phyloP scores from a whole-genome alignment of 129 eudicot genomes.

The Lonicera japonica region DNA sequence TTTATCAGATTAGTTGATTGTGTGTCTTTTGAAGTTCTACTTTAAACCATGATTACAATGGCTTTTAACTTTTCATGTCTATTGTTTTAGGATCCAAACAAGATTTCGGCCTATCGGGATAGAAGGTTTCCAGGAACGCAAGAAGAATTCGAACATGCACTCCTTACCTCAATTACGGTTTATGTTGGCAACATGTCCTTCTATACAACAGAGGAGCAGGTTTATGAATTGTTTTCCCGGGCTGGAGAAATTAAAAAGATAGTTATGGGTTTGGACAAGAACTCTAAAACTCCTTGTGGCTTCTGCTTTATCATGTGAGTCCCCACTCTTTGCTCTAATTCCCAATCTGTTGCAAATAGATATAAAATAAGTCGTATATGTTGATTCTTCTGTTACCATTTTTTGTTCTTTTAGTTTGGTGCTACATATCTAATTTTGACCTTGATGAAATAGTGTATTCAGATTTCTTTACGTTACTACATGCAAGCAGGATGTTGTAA shows the following conservation, averaged over 20 bases:
- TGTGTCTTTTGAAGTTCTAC: not conserved
- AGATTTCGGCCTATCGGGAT: constrained; percentile 87
- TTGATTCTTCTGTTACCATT: not conserved
- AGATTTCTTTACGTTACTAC: not conserved
- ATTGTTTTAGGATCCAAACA: constrained; percentile 59
- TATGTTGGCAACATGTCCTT: constrained; percentile 96
- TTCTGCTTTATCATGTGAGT: constrained; percentile 88
- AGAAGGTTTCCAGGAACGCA: constrained; percentile 91
- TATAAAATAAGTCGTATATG: not conserved
- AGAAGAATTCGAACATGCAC: constrained; percentile 91
- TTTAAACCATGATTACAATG: not conserved
- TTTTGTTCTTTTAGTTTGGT: not conserved
- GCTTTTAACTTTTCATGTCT: constrained; percentile 5
- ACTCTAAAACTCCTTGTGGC: constrained; percentile 92
- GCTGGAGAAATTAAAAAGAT: constrained; percentile 97
- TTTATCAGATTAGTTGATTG: not conserved
- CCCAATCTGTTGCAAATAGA: not conserved
- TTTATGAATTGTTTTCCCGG: constrained; percentile 80
- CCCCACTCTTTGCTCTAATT: not conserved
- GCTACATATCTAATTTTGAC: no score
- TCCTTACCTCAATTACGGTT: constrained; percentile 65
- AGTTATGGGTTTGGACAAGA: constrained; percentile 94
- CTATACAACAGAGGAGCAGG: constrained; percentile 97
- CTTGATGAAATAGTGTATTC: not conserved
- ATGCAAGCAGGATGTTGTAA: not conserved